These are phyloP conservation scores for Nevesoporus exiguus DNA, from an alignment of 768 basidiomycete genomes.

Conservation along the genomic window DNA sequence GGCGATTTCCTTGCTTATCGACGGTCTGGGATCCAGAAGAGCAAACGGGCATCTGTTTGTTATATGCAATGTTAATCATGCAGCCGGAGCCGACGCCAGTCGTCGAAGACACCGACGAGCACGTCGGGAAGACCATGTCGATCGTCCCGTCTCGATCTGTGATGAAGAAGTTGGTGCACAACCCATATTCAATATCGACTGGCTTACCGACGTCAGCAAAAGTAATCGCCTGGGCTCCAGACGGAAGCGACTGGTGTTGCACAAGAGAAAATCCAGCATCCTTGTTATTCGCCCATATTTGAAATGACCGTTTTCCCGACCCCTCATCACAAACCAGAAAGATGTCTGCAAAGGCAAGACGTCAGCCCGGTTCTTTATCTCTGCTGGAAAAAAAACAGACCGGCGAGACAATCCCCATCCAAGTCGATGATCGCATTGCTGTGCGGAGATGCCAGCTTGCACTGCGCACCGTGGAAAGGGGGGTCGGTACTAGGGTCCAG, in stretches of 20 bases:
- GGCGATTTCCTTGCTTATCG: slow-evolving; percentile 45
- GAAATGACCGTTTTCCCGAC: slow-evolving; percentile 59
- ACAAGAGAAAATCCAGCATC: slow-evolving; percentile 68
- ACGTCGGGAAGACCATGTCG: slow-evolving; percentile 90
- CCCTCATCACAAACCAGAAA: slow-evolving; percentile 83
- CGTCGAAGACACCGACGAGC: slow-evolving; percentile 60
- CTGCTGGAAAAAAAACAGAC: slow-evolving; percentile 34
- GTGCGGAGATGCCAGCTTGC: slow-evolving; percentile 82
- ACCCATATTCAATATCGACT: neutral
- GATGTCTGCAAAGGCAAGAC: slow-evolving; percentile 51
- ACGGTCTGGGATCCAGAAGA: slow-evolving; percentile 47
- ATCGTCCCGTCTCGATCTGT: slow-evolving; percentile 96
- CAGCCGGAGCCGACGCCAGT: slow-evolving; percentile 77
- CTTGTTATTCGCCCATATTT: slow-evolving; percentile 92
- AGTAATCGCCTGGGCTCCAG: slow-evolving; percentile 71
- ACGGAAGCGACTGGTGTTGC: slow-evolving; percentile 64
- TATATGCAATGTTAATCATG: slow-evolving; percentile 88
- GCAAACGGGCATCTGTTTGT: slow-evolving; percentile 85
- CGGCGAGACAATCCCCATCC: slow-evolving; percentile 93
- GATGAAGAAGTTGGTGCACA: slow-evolving; percentile 7
- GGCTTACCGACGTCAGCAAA: slow-evolving; percentile 86
- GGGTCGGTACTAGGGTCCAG: slow-evolving; percentile 47
- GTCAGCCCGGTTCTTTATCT: neutral
- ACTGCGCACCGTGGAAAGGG: slow-evolving; percentile 60
- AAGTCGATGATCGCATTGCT: slow-evolving; percentile 93